A percentile compares a stretch with the other conserved stretches of the same genome.
These are phyloP conservation scores for Chaetomiaceae sp. DNA, from an alignment of 2,329 filamentous ascomycete genomes.

Conservation along the genomic window DNA sequence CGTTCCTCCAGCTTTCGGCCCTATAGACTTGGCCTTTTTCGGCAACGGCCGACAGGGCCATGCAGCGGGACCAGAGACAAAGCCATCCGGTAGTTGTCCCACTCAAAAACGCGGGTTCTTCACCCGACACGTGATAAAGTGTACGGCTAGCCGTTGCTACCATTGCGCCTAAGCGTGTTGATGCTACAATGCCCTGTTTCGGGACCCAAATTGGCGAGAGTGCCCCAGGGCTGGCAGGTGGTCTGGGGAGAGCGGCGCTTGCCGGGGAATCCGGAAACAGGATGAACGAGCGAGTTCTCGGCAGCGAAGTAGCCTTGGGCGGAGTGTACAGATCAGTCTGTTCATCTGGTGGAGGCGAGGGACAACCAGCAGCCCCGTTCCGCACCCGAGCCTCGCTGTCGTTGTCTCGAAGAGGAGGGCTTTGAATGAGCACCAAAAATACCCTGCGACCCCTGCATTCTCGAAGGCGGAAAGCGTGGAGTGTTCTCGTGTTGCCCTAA, in stretches of 20 bases:
- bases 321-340: neutral
- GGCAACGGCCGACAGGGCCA: conserved; percentile 30
- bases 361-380: neutral
- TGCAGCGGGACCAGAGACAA: conserved; percentile 24
- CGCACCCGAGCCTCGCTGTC: conserved; percentile 11
- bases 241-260: conserved; percentile 12
- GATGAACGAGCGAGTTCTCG: neutral
- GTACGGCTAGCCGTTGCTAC: conserved; percentile 10
- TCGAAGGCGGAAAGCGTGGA: conserved; percentile 20
- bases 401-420: neutral
- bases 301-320: neutral
- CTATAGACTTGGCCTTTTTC: conserved; percentile 29
- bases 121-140: conserved; percentile 27
- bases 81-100: conserved; percentile 23
- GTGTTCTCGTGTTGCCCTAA: conserved; percentile 27
- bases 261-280: conserved; percentile 12
- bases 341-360: neutral
- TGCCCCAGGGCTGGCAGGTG: conserved; percentile 3
- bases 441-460: conserved; percentile 6
- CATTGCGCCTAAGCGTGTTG: conserved; percentile 9
- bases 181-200: conserved; percentile 2
- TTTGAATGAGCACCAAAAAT: conserved; percentile 7
- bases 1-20: conserved; percentile 28
- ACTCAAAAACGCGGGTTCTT: conserved; percentile 22
- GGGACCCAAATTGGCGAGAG: conserved; percentile 8